Base-by-base conservation (phyloP, 768 basidiomycete genomes). In the Cubamyces sp. region DNA sequence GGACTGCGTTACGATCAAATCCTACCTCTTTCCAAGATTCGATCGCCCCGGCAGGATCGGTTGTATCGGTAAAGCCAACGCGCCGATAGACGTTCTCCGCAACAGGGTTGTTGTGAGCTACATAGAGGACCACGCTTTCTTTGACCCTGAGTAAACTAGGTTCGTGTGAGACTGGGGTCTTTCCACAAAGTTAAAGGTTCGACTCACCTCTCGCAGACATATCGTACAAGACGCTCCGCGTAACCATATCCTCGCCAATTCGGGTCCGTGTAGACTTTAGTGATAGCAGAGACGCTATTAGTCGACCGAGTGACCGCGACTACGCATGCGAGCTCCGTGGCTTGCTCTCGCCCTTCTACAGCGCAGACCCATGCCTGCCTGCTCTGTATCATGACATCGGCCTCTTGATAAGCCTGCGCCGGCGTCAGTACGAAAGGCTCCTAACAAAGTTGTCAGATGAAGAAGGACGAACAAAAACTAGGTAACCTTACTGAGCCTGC, bases 211-310 rank as follows among this genome's bases (percentile, higher is more conserved):
- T 78, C 73, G 66, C 82, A 84, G 23, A 90, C 87, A 16, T 76
- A 74, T 5, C 84, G 79, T 1, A 87, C 81, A 18, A 92, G 81
- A 8, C 82, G 78, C 68, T 83, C 84, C 0, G 91, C 91, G 65
- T 81, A 87, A 4, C 86, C 82, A 0, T 70, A 74, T 0, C 80
- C 70, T 46, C 87, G 77, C 79, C 82, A 87, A 2, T 66, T 40
- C 0, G 82, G 76, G 49, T 79, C 75, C 0, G 91, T 92, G 69
- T 77, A 87, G 0, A 92, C 90, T 71, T 92, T 92, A 41, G 87
- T 87, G 47, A 92, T 84, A 0, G 87, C 82, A 2, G 85, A 83
- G 25, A 87, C 80, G 5, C 68, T 77, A 0, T 79, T 76, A 25
- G 79, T 85, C 61, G 84, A 83, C 12, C 91, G 78, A 8, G 90